phyloP scores from a whole-genome alignment of 2,329 filamentous ascomycete genomes.

The Neonectria magnoliae region DNA sequence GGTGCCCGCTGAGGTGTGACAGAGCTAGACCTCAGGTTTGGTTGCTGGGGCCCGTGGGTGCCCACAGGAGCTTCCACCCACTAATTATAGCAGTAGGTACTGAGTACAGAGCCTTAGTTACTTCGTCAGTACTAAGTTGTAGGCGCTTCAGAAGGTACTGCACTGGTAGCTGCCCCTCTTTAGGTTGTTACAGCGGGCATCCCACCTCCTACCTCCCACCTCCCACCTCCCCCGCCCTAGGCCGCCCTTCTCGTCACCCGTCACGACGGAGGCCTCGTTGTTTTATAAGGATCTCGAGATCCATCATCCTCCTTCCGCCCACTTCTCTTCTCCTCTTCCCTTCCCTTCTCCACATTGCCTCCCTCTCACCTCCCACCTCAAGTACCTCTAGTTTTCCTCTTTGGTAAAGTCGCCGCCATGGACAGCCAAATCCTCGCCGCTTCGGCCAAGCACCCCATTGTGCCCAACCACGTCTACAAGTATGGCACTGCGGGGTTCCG shows the following conservation, averaged over 20 bases:
- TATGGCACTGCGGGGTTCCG: conserved; percentile 76
- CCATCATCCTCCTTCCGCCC: conserved; percentile 32
- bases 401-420: conserved; percentile 51
- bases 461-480: conserved; percentile 65
- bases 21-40: not conserved
- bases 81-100: not conserved
- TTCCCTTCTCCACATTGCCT: conserved; percentile 7
- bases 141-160: not conserved
- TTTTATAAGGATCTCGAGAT: conserved; percentile 38
- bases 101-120: not conserved
- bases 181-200: not conserved
- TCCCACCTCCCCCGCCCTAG: not conserved
- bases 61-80: not conserved
- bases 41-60: not conserved
- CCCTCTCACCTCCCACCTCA: conserved; percentile 7
- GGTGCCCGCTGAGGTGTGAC: conserved; percentile 19
- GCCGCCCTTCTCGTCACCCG: conserved; percentile 26
- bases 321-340: conserved; percentile 2
- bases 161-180: conserved; percentile 11
- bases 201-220: conserved; percentile 5
- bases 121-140: not conserved
- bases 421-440: conserved; percentile 67
- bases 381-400: conserved; percentile 3
- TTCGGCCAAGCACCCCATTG: conserved; percentile 70
- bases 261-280: conserved; percentile 33